phyloP scores from a whole-genome alignment of 305 asterid genomes.

The Rubia peregrina region DNA sequence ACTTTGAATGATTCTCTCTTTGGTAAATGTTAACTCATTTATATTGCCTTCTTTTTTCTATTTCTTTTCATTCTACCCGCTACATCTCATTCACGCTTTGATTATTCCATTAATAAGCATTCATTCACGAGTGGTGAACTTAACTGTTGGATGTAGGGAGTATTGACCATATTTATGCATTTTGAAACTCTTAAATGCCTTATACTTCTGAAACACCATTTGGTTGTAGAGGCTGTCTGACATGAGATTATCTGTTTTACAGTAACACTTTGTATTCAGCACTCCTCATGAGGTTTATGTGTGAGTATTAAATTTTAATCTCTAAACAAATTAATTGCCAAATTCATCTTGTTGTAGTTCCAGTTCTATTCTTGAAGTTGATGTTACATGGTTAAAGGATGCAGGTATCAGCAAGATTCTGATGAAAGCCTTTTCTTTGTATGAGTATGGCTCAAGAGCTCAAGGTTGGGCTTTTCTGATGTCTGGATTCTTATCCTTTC shows the following conservation, averaged over 20 bases:
- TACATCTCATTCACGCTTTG: neutral
- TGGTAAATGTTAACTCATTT: neutral
- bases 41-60: neutral
- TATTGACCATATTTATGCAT: neutral
- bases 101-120: neutral
- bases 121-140: neutral
- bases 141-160: neutral
- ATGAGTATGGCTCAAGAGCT: constrained; percentile 19
- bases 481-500: constrained; percentile 20
- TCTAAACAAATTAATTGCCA: neutral
- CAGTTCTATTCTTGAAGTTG: constrained; percentile 3
- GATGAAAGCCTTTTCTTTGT: constrained; percentile 10
- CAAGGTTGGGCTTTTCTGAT: constrained; percentile 21
- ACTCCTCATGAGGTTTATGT: neutral
- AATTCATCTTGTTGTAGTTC: constrained; percentile 1
- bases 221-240: neutral
- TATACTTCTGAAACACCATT: neutral
- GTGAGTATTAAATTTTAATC: neutral
- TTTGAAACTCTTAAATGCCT: neutral
- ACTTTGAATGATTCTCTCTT: neutral
- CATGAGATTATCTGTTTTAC: neutral
- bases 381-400: neutral
- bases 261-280: neutral
- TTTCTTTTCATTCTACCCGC: neutral
- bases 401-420: neutral